A percentile compares a stretch with the other conserved stretches of the same genome.
Evolutionary conservation across 2,329 filamentous ascomycete genomes (phyloP).

Genomic region (Beauveria sp.): DNA sequence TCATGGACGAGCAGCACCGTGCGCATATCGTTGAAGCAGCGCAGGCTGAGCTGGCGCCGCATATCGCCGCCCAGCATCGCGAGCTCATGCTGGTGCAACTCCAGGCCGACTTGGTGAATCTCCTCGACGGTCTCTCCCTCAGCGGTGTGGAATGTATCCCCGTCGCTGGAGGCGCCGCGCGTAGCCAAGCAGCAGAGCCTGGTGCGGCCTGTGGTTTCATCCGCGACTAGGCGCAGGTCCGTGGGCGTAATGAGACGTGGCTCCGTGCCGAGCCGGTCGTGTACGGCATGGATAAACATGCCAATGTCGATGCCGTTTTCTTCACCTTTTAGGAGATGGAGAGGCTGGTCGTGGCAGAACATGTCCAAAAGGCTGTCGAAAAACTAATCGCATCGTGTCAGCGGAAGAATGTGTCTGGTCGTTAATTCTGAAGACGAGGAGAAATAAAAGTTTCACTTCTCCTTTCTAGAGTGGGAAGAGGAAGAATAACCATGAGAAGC

Average conservation of each 20-base stretch:
- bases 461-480: not conserved
- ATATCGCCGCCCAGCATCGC: conserved; percentile 23
- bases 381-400: conserved; percentile 18
- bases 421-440: not conserved
- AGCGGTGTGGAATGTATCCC: conserved; percentile 11
- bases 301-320: conserved; percentile 32
- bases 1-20: conserved; percentile 34
- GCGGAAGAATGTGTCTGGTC: not conserved
- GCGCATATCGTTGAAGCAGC: conserved; percentile 34
- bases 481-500: not conserved
- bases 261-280: conserved; percentile 20
- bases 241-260: conserved; percentile 27
- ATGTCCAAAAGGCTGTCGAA: conserved; percentile 24
- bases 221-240: conserved; percentile 25
- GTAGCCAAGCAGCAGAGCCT: conserved; percentile 21
- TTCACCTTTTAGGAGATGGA: conserved; percentile 31
- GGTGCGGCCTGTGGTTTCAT: conserved; percentile 15
- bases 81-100: conserved; percentile 32
- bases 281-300: conserved; percentile 27
- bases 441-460: no score
- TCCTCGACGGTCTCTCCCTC: conserved; percentile 24
- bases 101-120: conserved; percentile 30
- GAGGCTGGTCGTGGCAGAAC: conserved; percentile 21
- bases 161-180: not conserved
- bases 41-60: conserved; percentile 27